Evolutionary conservation across 495 filamentous ascomycete species (phyloP).

Genomic region (Neurospora sp.): DNA sequence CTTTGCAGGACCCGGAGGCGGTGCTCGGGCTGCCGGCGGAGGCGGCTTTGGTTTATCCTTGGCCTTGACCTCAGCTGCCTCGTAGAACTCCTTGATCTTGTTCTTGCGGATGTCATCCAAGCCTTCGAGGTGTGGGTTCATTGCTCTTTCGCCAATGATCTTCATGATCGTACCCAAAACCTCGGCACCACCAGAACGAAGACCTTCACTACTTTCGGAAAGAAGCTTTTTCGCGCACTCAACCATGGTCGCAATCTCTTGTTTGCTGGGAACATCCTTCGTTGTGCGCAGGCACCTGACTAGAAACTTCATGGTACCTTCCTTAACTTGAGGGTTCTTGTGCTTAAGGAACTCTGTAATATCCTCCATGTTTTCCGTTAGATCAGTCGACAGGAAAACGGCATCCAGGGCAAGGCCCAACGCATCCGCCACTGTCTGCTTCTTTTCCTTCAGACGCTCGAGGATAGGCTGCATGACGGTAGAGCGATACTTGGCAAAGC

Average conservation of each 20-base stretch:
- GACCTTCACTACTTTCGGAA: conserved; percentile 74
- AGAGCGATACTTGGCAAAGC: conserved; percentile 71
- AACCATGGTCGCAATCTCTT: conserved; percentile 75
- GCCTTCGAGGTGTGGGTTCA: conserved; percentile 90
- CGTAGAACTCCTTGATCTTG: conserved; percentile 93
- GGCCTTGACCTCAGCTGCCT: conserved; percentile 87
- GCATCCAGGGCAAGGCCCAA: conserved; percentile 77
- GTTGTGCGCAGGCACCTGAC: conserved; percentile 80
- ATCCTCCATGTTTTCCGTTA: conserved; percentile 82
- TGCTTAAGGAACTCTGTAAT: conserved; percentile 74
- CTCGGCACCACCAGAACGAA: conserved; percentile 82
- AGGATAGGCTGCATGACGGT: conserved; percentile 77
- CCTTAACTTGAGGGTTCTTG: conserved; percentile 97
- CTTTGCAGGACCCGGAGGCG: conserved; percentile 39
- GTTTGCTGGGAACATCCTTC: conserved; percentile 66
- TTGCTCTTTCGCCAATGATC: conserved; percentile 94
- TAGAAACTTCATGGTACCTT: conserved; percentile 84
- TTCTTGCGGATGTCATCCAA: conserved; percentile 92
- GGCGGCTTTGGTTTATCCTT: conserved; percentile 91
- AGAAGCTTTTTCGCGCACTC: conserved; percentile 81
- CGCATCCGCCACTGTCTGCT: conserved; percentile 78
- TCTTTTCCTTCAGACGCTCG: conserved; percentile 96
- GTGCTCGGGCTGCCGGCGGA: conserved; percentile 51
- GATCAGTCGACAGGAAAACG: conserved; percentile 66
- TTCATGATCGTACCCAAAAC: conserved; percentile 94